Evolutionary conservation across 495 filamentous ascomycete species (phyloP).

Genomic region (Penicillium taxi): DNA sequence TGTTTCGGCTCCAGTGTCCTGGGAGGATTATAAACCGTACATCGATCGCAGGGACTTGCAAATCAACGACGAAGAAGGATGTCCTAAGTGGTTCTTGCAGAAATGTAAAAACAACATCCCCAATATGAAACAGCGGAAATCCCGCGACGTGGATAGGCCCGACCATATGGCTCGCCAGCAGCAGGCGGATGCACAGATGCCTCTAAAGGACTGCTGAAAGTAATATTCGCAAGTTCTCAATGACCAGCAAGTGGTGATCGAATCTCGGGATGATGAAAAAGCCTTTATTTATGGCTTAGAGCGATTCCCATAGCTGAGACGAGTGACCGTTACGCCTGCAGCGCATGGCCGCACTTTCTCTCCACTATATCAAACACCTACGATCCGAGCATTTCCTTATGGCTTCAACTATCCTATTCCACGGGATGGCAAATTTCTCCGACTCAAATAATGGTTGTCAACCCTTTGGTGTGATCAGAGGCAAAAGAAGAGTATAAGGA

Average conservation of each 20-base stretch:
- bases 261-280: constrained; percentile 11
- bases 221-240: constrained; percentile 14
- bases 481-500: constrained; percentile 9
- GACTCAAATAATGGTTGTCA: constrained; percentile 1
- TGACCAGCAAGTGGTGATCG: constrained; percentile 15
- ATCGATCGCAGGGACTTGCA: too few relatives aligned
- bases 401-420: constrained; percentile 26
- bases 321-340: constrained; percentile 23
- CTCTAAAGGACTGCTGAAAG: constrained; percentile 12
- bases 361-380: constrained; percentile 27
- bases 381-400: constrained; percentile 24
- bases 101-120: constrained; percentile 12
- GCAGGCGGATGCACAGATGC: constrained; percentile 9
- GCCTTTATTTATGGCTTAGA: constrained; percentile 18
- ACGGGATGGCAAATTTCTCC: constrained; percentile 21
- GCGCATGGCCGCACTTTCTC: constrained; percentile 20
- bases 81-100: constrained; percentile 16
- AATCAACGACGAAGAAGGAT: constrained; percentile 12
- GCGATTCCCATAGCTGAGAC: constrained; percentile 18
- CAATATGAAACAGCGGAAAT: constrained; percentile 6
- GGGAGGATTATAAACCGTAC: constrained; percentile 1
- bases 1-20: constrained; percentile 2
- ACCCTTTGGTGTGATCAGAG: constrained; percentile 6
- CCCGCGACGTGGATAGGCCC: constrained; percentile 9
- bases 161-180: constrained; percentile 8